Evolutionary conservation across 305 asterid genomes (phyloP).

Genomic region (Coffea humblotiana): DNA sequence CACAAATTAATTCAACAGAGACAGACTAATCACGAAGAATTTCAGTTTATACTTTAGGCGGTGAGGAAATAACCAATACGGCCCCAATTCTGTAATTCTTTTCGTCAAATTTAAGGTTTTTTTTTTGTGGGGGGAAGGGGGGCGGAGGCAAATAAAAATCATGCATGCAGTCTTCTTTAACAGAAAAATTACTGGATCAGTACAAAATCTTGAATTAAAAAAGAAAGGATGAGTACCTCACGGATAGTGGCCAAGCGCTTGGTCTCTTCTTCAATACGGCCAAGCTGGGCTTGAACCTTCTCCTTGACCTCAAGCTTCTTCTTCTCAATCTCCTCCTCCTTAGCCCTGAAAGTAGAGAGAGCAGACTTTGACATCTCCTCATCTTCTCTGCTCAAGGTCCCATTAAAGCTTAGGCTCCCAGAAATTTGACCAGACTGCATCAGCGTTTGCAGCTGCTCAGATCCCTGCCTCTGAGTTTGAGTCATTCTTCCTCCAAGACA

Average conservation of each 20-base stretch:
- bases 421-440: constrained; percentile 62
- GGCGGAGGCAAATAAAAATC: background rate
- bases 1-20: background rate
- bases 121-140: background rate
- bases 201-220: background rate
- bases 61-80: background rate
- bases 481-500: constrained; percentile 10
- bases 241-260: constrained; percentile 80
- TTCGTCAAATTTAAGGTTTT: background rate
- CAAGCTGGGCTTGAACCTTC: constrained; percentile 84
- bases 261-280: constrained; percentile 96
- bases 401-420: constrained; percentile 66
- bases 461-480: constrained; percentile 50
- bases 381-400: constrained; percentile 57
- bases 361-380: constrained; percentile 95
- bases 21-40: background rate
- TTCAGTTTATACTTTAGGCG: background rate
- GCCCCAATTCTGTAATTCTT: background rate
- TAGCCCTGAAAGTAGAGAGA: constrained; percentile 77
- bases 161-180: constrained; percentile 4
- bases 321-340: constrained; percentile 97
- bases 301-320: constrained; percentile 87
- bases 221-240: constrained; percentile 44
- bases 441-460: constrained; percentile 56
- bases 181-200: constrained; percentile 13